Evolutionary conservation across 805 yeast genomes (phyloP).

Genomic region (Zygoascus tannicola): DNA sequence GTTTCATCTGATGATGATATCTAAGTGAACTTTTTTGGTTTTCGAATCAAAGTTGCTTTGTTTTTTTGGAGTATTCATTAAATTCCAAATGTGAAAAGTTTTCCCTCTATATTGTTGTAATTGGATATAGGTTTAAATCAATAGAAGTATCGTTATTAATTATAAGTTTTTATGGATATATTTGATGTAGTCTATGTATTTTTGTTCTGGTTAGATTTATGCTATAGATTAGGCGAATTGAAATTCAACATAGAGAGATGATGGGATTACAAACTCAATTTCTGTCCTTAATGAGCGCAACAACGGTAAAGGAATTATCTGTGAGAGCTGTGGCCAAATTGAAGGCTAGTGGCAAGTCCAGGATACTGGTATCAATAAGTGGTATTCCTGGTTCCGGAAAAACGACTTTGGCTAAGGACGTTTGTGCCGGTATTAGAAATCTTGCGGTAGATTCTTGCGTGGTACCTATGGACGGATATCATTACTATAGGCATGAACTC

Average conservation of each 20-base stretch:
- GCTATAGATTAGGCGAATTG: too few relatives aligned
- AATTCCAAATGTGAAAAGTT: background rate
- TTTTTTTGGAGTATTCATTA: background rate
- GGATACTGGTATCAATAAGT: constrained; percentile 50
- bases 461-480: constrained; percentile 77
- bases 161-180: background rate
- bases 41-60: background rate
- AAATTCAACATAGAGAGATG: too few relatives aligned
- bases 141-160: background rate
- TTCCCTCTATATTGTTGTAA: background rate
- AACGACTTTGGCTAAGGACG: constrained; percentile 48
- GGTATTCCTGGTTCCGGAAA: constrained; percentile 88
- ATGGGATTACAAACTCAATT: too few relatives aligned
- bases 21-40: too few relatives aligned
- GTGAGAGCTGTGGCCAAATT: constrained; percentile 9
- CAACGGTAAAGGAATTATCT: background rate
- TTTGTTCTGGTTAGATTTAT: too few relatives aligned
- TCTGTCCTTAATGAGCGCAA: too few relatives aligned
- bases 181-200: constrained; percentile 2
- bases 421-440: constrained; percentile 36
- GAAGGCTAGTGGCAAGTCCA: constrained; percentile 9
- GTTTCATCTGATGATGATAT: constrained; percentile 93
- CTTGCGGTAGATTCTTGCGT: constrained; percentile 13
- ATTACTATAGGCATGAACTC: constrained; percentile 43
- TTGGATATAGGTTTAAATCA: background rate